Evolutionary conservation across 1,139 yeast genomes (phyloP).

Genomic region (Hemisphaericaspora xylofermentans): DNA sequence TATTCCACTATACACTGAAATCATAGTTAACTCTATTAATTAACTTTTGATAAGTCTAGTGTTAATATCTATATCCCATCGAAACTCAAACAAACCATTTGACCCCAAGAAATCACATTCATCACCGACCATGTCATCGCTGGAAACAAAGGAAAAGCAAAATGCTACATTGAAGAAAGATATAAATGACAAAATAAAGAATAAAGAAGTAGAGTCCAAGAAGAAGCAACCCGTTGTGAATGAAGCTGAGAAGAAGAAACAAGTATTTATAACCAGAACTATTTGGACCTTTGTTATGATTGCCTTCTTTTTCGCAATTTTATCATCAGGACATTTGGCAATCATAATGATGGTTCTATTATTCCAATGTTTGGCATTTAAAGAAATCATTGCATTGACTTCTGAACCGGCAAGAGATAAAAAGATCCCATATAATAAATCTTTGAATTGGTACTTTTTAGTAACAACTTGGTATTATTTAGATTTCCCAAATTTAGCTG

Average conservation of each 20-base stretch:
- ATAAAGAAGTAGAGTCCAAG: constrained; percentile 1
- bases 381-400: constrained; percentile 87
- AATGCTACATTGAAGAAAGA: background rate
- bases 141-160: background rate
- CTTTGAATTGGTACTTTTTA: constrained; percentile 87
- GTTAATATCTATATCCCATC: too few relatives aligned
- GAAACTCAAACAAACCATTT: too few relatives aligned
- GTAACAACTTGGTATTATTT: constrained; percentile 82
- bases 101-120: too few relatives aligned
- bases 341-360: constrained; percentile 68
- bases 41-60: too few relatives aligned
- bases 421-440: constrained; percentile 76
- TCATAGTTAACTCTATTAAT: too few relatives aligned
- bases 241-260: constrained; percentile 62
- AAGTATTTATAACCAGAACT: constrained; percentile 85
- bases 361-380: constrained; percentile 81
- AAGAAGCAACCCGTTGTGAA: constrained; percentile 11
- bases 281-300: constrained; percentile 95
- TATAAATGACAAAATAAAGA: background rate
- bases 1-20: too few relatives aligned
- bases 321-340: constrained; percentile 88
- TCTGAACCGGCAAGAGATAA: constrained; percentile 82
- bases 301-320: constrained; percentile 61
- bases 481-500: constrained; percentile 82
- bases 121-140: background rate